These are phyloP conservation scores for Solanum ossicruentum DNA, from an alignment of 257 asterid genomes.

Conservation along the genomic window DNA sequence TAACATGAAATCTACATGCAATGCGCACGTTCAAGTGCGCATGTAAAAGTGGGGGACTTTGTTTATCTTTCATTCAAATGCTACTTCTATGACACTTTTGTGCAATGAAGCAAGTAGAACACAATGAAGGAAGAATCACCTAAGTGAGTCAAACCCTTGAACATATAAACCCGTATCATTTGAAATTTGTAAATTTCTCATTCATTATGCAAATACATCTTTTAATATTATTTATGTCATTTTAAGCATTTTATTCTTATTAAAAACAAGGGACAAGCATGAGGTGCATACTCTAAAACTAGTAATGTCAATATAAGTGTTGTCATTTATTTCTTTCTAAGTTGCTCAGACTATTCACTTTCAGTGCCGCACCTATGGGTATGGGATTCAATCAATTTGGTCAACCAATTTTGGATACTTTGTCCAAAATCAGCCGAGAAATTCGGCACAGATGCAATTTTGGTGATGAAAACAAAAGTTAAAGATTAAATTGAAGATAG, in stretches of 20 bases:
- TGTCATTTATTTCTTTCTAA: background rate
- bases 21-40: background rate
- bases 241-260: background rate
- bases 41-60: background rate
- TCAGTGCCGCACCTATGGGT: background rate
- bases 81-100: background rate
- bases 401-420: background rate
- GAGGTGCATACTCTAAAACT: background rate
- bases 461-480: background rate
- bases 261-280: background rate
- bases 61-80: background rate
- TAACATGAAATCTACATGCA: background rate
- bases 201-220: background rate
- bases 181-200: background rate
- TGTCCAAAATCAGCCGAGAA: background rate
- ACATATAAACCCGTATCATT: background rate
- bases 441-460: background rate
- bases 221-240: background rate
- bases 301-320: background rate
- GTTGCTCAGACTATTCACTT: background rate
- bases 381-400: background rate
- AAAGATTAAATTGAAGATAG: background rate
- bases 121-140: background rate
- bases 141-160: background rate
- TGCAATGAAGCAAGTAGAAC: background rate